A percentile compares a stretch with the other conserved stretches of the same genome.
phyloP scores from a whole-genome alignment of 768 basidiomycete species.

The Kwoniella sp. region DNA sequence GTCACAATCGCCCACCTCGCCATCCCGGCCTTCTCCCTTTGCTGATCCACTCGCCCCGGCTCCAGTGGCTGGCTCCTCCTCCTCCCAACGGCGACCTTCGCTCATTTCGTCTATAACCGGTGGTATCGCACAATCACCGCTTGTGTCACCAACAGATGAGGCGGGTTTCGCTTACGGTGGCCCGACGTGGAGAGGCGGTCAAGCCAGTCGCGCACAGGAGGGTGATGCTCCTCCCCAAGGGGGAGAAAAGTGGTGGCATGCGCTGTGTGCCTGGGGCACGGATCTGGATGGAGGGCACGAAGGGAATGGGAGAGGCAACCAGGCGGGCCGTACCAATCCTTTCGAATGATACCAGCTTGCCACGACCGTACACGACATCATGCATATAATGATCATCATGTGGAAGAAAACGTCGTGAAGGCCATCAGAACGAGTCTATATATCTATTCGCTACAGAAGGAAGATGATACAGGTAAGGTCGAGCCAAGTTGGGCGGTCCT shows the following conservation, averaged over 20 bases:
- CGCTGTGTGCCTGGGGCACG: slow-evolving; percentile 47
- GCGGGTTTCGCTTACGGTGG: slow-evolving; percentile 25
- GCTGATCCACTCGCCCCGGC: slow-evolving; percentile 20
- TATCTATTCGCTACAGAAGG: too few relatives aligned
- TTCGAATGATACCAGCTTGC: slow-evolving; percentile 47
- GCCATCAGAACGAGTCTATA: too few relatives aligned
- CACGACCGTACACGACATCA: too few relatives aligned
- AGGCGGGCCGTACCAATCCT: slow-evolving; percentile 49
- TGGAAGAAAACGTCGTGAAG: not conserved
- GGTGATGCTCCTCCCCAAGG: slow-evolving; percentile 1
- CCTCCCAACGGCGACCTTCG: slow-evolving; percentile 10
- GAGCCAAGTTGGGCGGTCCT: too few relatives aligned
- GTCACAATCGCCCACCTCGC: slow-evolving; percentile 27
- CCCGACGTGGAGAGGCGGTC: slow-evolving; percentile 38
- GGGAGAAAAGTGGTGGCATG: slow-evolving; percentile 49
- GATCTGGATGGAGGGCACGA: slow-evolving; percentile 46
- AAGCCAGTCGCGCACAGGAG: slow-evolving; percentile 17
- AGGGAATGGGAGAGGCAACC: slow-evolving; percentile 30
- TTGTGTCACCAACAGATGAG: slow-evolving; percentile 13
- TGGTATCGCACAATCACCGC: slow-evolving; percentile 16
- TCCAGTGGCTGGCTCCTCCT: slow-evolving; percentile 1
- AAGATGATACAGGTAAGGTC: too few relatives aligned
- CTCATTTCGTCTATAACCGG: slow-evolving; percentile 1
- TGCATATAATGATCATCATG: not conserved
- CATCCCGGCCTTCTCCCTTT: slow-evolving; percentile 25